A percentile compares a stretch with the other conserved stretches of the same genome.
Evolutionary conservation across 73 alveolate genomes (phyloP).

Genomic region (Tetrahymena borealis): DNA sequence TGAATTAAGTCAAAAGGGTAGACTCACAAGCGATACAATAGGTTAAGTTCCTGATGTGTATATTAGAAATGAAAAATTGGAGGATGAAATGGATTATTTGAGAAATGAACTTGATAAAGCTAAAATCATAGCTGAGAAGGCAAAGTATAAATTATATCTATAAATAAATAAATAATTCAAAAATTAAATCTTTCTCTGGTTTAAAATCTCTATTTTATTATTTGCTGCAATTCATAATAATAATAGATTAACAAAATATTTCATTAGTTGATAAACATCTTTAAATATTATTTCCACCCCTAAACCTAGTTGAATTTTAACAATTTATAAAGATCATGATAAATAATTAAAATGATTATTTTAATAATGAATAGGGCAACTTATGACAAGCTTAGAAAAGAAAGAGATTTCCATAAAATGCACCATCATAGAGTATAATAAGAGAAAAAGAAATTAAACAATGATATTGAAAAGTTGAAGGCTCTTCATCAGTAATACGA

Average conservation of each 20-base stretch:
- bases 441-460: conserved; percentile 80
- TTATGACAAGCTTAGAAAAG: conserved; percentile 95
- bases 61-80: conserved; percentile 88
- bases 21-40: conserved; percentile 84
- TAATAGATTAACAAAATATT: too few species aligned
- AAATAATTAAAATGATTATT: too few species aligned
- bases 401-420: conserved; percentile 97
- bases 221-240: too few species aligned
- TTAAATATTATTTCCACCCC: too few species aligned
- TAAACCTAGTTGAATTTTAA: too few species aligned
- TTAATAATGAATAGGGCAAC: conserved; percentile 74
- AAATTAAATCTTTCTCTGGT: too few species aligned
- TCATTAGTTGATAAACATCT: too few species aligned
- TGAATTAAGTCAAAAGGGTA: conserved; percentile 95
- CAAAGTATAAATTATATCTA: too few species aligned
- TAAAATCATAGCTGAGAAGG: conserved; percentile 80
- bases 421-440: conserved; percentile 97
- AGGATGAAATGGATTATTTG: conserved; percentile 83
- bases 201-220: too few species aligned
- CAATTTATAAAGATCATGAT: background rate
- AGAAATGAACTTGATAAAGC: conserved; percentile 86
- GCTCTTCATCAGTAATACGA: conserved; percentile 92
- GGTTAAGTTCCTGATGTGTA: conserved; percentile 97
- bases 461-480: conserved; percentile 87
- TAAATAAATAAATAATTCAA: too few species aligned